Evolutionary conservation across 2,329 filamentous ascomycete species (phyloP), one percentile per base, ranked within the genome.

Genomic region (Hypoxylon sp.): DNA sequence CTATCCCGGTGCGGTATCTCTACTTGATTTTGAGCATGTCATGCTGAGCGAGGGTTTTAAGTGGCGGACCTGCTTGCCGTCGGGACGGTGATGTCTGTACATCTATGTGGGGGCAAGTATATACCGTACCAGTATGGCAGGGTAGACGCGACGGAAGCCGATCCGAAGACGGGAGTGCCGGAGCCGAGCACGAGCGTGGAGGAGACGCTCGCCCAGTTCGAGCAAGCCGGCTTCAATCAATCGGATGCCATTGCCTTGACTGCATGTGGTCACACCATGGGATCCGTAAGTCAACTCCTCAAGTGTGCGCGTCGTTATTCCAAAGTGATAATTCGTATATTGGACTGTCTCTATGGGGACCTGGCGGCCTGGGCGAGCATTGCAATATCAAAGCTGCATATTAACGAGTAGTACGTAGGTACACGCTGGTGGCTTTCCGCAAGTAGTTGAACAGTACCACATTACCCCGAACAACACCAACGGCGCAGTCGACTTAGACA

Each of bases 61-160:
- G 75, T 76, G 75, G 73, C 75, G 3, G 75, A 77, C 28, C 66
- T 77, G n/a, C 59, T 77, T 4, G 75, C 75, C 0, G 30, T 77
- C 3, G 73, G 73, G 4, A 75, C 72, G 1, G 74, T 76, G n/a
- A 75, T 76, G 73, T 75, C 75, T 2, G 74, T 76, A 4, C 68
- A 70, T 23, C 66, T 77, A 9, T 76, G 75, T 21, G 72, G 73
- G 13, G 73, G 73, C 5, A 73, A 70, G 25, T 67, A 70, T 10
- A 73, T 76, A n/a, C 75, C 75, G 2, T 76, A 72, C 43, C 69
- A 67, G n/a, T 63, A 71, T 2, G 75, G 76, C 2, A 74, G 74
- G 19, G 25, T 75, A 53, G 76, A 77, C 43, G 75, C 76, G 7
- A 50, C 65, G 11, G 65, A 43, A 5, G 75, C 72, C 10, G 75